Evolutionary conservation across 192 early-diverging fungal species (phyloP), one percentile per base, ranked within the genome.

Genomic region (Lobulomyces angularis): DNA sequence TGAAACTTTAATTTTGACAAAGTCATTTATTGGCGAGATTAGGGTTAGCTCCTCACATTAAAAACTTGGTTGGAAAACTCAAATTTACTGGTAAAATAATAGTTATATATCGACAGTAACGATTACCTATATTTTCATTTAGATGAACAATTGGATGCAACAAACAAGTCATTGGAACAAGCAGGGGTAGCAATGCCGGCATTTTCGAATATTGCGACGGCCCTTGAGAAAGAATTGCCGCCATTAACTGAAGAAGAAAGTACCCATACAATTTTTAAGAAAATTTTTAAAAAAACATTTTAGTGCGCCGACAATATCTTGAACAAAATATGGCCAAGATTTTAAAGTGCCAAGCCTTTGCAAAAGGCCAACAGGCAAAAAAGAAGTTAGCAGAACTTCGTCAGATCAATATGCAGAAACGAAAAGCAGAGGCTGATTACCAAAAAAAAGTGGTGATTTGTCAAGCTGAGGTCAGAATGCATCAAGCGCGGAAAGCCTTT

Each of bases 61-160:
- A 84, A 38, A 85, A 97, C 49, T 59, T 97, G n/a, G 71, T 96
- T 0, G 93, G 91, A 20, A 71, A 86, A 27, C 72, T 97, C 5
- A 69, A 79, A 33, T 99, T 99, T 53, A 85, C 91, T 0, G 81
- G 83, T 56, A 68, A 49, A 16, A 43, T 2, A 45, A 23, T 62
- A 22, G 53, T 11, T 25, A 3, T 34, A 23, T 24, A 42, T 45
- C 16, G 7, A 8, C 16, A 38, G 25, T 8, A 1, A 8, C 1
- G 12, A 17, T 37, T 12, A 20, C n/a, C 31, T 5, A 24, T n/a
- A 14, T 2, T 40, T 47, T 12, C 7, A 43, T 37, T 49, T 64
- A 46, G 83, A 84, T 40, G 76, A 83, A 30, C 59, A 80, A 45
- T 60, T 90, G 23, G 58, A 69, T 36, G 71, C 72, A 23, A 93